phyloP scores from a whole-genome alignment of 352 stramenopile species.

The Phytophthora pinifolia region DNA sequence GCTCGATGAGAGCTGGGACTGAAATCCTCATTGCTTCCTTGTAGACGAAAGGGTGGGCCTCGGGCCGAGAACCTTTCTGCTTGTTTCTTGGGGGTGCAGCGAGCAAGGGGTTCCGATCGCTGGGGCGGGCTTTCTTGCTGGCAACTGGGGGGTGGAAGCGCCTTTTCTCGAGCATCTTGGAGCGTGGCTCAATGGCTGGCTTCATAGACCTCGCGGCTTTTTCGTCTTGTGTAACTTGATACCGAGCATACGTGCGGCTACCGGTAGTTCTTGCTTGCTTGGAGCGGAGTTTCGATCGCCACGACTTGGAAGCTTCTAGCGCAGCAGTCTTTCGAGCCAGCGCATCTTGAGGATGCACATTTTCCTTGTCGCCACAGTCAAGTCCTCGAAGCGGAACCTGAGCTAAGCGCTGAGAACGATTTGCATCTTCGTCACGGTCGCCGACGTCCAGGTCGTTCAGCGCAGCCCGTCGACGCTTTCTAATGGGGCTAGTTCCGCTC shows the following conservation, averaged over 20 bases:
- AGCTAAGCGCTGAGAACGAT: background rate
- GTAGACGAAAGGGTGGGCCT: conserved; percentile 24
- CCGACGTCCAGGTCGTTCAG: background rate
- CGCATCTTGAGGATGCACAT: conserved; percentile 24
- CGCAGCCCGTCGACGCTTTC: background rate
- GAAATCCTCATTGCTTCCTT: conserved; percentile 56
- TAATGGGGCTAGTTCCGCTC: too few relatives aligned
- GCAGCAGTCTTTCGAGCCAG: conserved; percentile 14
- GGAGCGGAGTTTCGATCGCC: conserved; percentile 5
- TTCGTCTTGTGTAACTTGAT: conserved; percentile 2
- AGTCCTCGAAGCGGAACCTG: background rate
- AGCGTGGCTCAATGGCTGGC: conserved; percentile 13
- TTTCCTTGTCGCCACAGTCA: conserved; percentile 31
- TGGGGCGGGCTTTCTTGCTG: conserved; percentile 25
- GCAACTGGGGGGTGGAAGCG: conserved; percentile 48
- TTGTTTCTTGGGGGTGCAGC: conserved; percentile 15
- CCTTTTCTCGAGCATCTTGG: conserved; percentile 18
- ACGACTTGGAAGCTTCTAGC: conserved; percentile 21
- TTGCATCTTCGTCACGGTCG: background rate
- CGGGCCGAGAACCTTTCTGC: conserved; percentile 12
- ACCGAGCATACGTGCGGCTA: background rate
- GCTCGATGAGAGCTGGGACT: conserved; percentile 12
- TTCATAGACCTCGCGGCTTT: conserved; percentile 3
- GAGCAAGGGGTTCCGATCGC: conserved; percentile 6
- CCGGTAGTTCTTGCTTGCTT: conserved; percentile 7